Evolutionary conservation across 345 rosid species (phyloP), one percentile per base, ranked within the genome.

Genomic region (Arabis alpina): DNA sequence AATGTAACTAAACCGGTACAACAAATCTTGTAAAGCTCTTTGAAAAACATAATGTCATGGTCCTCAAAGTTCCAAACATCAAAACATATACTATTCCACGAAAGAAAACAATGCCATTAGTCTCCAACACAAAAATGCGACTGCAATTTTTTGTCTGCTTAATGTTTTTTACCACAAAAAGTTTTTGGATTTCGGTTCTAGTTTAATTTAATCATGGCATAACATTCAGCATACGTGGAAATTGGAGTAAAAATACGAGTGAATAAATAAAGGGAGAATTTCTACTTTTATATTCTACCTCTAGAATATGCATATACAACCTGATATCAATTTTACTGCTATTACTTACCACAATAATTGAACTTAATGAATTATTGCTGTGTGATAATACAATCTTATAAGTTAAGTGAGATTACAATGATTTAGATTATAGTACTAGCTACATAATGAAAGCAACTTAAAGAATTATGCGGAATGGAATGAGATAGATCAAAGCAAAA

Each of bases 1-100:
- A 54, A 6, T 62, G 30, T 37, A 48, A 19, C 32, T 27, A 49
- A 41, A 28, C 48, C 36, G 23, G 23, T 19, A 19, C 47, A 28
- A 51, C 19, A 74, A 74, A 57, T 36, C 54, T 58, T 57, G 10
- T 36, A 45, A 74, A 61, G 64, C 45, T 54, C 37, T 68, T 53
- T 47, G 63, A 11, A 61, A 68, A 61, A 54, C 47, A 36, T 41
- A 41, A 19, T 42, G 51, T 39, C 48, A 44, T 19, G 68, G 75
- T 75, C 70, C 59, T 54, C 74, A 48, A 61, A 69, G 74, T 62
- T 75, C 58, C 74, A 75, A 75, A 62, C 79, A 75, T 37, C 54
- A 55, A 68, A 55, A 75, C 73, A 69, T 54, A 68, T 47, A 61
- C 40, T 75, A 67, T 28, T 69, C 70, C 59, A 53, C 48, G 3